Percentiles rank a stretch among this genome's conserved stretches.
These are phyloP conservation scores for Whalleya microplaca DNA, from an alignment of 2,329 filamentous ascomycete species.

Conservation along the genomic window DNA sequence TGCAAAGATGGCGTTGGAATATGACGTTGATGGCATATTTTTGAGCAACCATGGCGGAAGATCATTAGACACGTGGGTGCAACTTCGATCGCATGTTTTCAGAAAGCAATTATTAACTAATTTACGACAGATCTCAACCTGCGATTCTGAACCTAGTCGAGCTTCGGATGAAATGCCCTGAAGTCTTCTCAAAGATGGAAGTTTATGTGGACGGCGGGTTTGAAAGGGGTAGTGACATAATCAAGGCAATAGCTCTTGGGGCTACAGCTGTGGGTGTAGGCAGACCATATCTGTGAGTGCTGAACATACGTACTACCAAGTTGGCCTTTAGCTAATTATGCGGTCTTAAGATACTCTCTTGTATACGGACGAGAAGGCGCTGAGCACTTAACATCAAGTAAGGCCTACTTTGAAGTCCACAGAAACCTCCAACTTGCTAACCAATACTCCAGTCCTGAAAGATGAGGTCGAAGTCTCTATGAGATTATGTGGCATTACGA, in stretches of 20 bases:
- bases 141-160: slow-evolving; percentile 56
- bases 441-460: slow-evolving; percentile 14
- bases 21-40: slow-evolving; percentile 13
- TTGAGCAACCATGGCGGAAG: slow-evolving; percentile 43
- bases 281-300: slow-evolving; percentile 49
- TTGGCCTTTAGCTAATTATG: neutral
- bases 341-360: slow-evolving; percentile 1
- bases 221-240: slow-evolving; percentile 55
- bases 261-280: slow-evolving; percentile 59
- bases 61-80: slow-evolving; percentile 50
- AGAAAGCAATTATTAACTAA: neutral
- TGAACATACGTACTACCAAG: slow-evolving; percentile 40
- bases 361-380: slow-evolving; percentile 59
- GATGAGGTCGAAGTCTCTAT: slow-evolving; percentile 52
- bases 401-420: slow-evolving; percentile 34
- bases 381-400: slow-evolving; percentile 58
- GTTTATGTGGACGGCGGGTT: slow-evolving; percentile 59
- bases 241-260: slow-evolving; percentile 57
- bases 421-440: slow-evolving; percentile 2
- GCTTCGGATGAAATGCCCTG: slow-evolving; percentile 51
- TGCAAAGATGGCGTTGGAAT: slow-evolving; percentile 6
- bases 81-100: slow-evolving; percentile 19
- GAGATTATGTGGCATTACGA: slow-evolving; percentile 50
- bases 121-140: slow-evolving; percentile 40
- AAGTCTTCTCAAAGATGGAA: slow-evolving; percentile 53